phyloP scores from a whole-genome alignment of 805 yeast species.

The Naumovozyma dairenensis region DNA sequence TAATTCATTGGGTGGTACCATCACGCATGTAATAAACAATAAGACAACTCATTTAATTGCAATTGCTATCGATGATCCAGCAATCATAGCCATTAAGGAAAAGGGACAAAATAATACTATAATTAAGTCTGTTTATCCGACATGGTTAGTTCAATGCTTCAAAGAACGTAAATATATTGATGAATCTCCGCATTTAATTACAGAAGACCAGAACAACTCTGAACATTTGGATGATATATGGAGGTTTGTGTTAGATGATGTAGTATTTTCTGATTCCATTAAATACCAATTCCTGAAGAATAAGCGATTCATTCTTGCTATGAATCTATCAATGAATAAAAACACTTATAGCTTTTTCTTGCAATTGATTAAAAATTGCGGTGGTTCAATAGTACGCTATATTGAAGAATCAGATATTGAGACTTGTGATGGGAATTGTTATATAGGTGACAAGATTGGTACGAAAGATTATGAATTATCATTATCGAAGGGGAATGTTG shows the following conservation, averaged over 20 bases:
- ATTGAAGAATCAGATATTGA: conserved; percentile 13
- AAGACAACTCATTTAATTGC: conserved; percentile 76
- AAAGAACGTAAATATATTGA: conserved; percentile 40
- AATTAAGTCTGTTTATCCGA: conserved; percentile 62
- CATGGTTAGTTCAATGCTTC: conserved; percentile 71
- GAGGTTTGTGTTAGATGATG: conserved; percentile 6
- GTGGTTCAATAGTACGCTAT: conserved; percentile 39
- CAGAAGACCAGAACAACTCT: conserved; percentile 4
- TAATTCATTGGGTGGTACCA: conserved; percentile 69
- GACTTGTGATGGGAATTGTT: conserved; percentile 34
- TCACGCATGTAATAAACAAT: conserved; percentile 47
- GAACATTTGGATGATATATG: conserved; percentile 10
- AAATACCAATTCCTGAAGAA: conserved; percentile 29
- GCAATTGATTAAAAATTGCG: conserved; percentile 39
- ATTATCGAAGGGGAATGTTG: conserved; percentile 23
- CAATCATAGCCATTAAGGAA: conserved; percentile 42
- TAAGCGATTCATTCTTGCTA: conserved; percentile 41
- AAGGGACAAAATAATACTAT: conserved; percentile 27
- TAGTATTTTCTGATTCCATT: conserved; percentile 3
- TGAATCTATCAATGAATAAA: conserved; percentile 47
- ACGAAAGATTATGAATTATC: conserved; percentile 49
- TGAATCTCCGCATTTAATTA: conserved; percentile 44
- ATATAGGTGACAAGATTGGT: conserved; percentile 51
- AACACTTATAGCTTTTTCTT: conserved; percentile 33
- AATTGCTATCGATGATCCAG: conserved; percentile 44